These are phyloP conservation scores for Diaporthe longicolla DNA, from an alignment of 2,329 filamentous ascomycete species.

Conservation along the genomic window DNA sequence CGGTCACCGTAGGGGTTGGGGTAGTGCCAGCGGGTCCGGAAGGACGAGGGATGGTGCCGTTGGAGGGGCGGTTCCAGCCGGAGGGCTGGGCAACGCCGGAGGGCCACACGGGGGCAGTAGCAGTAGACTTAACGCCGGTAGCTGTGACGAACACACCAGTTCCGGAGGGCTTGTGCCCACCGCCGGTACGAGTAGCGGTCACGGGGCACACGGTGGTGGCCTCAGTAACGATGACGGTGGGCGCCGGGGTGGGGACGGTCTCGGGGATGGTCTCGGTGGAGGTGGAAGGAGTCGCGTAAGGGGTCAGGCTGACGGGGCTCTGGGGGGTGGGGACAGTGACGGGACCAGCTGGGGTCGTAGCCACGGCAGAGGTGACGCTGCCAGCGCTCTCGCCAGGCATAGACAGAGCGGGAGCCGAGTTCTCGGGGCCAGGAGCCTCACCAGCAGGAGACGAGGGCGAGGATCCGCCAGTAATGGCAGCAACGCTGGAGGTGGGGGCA, in stretches of 20 bases:
- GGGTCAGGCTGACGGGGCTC: slow-evolving; percentile 40
- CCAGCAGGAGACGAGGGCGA: slow-evolving; percentile 6
- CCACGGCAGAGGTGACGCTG: slow-evolving; percentile 12
- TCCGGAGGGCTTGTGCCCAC: slow-evolving; percentile 17
- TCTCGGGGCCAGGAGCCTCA: not conserved
- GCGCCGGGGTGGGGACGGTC: slow-evolving; percentile 44
- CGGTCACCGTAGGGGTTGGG: slow-evolving; percentile 16
- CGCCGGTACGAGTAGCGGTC: slow-evolving; percentile 11
- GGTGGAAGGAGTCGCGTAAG: slow-evolving; percentile 41
- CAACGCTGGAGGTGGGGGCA: slow-evolving; percentile 4
- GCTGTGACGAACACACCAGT: not conserved
- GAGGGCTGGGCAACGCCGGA: slow-evolving; percentile 38
- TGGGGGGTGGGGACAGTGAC: slow-evolving; percentile 36
- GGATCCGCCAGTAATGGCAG: slow-evolving; percentile 17
- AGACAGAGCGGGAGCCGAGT: too few relatives aligned
- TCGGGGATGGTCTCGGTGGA: slow-evolving; percentile 45
- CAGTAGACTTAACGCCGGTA: slow-evolving; percentile 18
- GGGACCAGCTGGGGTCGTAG: slow-evolving; percentile 19
- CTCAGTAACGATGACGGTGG: slow-evolving; percentile 44
- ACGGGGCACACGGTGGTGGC: slow-evolving; percentile 38
- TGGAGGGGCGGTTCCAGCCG: slow-evolving; percentile 37
- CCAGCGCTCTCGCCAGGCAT: not conserved
- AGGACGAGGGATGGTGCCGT: slow-evolving; percentile 40
- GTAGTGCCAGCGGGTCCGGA: slow-evolving; percentile 12
- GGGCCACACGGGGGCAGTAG: slow-evolving; percentile 21